Evolutionary conservation across 495 filamentous ascomycete species (phyloP).

Genomic region (Talaromyces trachyspermus): DNA sequence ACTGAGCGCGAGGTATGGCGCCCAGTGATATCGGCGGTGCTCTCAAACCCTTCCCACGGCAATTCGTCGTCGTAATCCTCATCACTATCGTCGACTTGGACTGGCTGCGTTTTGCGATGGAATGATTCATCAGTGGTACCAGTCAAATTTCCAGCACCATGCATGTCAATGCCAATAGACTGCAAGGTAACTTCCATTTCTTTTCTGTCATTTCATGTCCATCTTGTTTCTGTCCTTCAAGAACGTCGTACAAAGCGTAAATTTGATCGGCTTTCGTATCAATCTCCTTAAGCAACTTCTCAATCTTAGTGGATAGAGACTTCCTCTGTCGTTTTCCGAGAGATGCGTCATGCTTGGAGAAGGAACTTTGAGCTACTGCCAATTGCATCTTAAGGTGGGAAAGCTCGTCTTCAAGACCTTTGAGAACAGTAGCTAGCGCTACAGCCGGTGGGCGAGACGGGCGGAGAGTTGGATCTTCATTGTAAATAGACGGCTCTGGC

Average conservation of each 20-base stretch:
- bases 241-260: conserved; percentile 81
- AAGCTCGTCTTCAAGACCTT: conserved; percentile 75
- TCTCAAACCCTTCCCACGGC: conserved; percentile 49
- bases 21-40: conserved; percentile 40
- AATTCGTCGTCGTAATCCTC: conserved; percentile 37
- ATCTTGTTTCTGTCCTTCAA: conserved; percentile 68
- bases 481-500: conserved; percentile 39
- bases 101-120: conserved; percentile 9
- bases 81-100: conserved; percentile 18
- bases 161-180: conserved; percentile 45
- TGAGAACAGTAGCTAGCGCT: conserved; percentile 74
- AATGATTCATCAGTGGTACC: conserved; percentile 27
- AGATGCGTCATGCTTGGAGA: conserved; percentile 62
- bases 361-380: conserved; percentile 46
- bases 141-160: conserved; percentile 23
- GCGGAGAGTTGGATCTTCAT: conserved; percentile 68
- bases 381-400: conserved; percentile 68
- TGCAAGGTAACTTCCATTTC: conserved; percentile 63
- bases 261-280: conserved; percentile 82
- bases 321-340: conserved; percentile 63
- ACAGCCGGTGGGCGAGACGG: conserved; percentile 66
- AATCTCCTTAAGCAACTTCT: conserved; percentile 54
- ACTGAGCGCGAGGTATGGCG: conserved; percentile 15
- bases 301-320: conserved; percentile 54
- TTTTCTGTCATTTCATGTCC: conserved; percentile 57